Conservation (phyloP, 2,329 filamentous ascomycete genomes). For the Aspergillus transmontanensis region DNA sequence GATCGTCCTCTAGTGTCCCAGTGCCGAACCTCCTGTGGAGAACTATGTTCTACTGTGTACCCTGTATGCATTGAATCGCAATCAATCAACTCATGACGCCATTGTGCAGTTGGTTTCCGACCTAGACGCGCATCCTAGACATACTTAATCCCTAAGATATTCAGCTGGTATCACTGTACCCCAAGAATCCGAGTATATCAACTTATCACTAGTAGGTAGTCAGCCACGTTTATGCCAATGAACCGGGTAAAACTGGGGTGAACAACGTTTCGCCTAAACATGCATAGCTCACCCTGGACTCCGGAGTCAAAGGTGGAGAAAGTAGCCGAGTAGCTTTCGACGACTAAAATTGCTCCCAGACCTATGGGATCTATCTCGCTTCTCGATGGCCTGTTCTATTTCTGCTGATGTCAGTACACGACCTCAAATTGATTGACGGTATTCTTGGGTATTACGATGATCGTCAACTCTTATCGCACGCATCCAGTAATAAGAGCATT, state of each 20-base stretch:
- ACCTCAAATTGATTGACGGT: too few species aligned
- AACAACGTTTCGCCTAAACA: not conserved
- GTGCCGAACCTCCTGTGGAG: not conserved
- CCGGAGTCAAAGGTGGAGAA: not conserved
- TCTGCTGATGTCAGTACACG: too few species aligned
- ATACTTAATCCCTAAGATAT: not conserved
- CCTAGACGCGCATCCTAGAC: not conserved
- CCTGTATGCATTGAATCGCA: not conserved
- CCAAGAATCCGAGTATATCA: not conserved
- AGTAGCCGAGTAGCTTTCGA: not conserved
- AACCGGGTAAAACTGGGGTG: not conserved
- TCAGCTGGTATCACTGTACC: not conserved
- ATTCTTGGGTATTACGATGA: too few species aligned
- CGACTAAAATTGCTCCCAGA: not conserved
- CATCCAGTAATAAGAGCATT: too few species aligned
- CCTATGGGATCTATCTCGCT: too few species aligned
- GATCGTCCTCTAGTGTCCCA: not conserved
- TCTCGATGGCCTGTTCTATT: too few species aligned
- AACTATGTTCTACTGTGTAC: not conserved
- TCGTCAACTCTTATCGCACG: too few species aligned
- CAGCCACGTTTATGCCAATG: constrained; percentile 2
- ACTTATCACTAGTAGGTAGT: not conserved
- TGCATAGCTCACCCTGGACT: not conserved
- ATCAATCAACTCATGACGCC: not conserved
- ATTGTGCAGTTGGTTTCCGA: not conserved